A percentile compares a stretch with the other conserved stretches of the same genome.
Evolutionary conservation across 176 grass and related monocot genomes (phyloP).

Genomic region (Musa troglodytarum): DNA sequence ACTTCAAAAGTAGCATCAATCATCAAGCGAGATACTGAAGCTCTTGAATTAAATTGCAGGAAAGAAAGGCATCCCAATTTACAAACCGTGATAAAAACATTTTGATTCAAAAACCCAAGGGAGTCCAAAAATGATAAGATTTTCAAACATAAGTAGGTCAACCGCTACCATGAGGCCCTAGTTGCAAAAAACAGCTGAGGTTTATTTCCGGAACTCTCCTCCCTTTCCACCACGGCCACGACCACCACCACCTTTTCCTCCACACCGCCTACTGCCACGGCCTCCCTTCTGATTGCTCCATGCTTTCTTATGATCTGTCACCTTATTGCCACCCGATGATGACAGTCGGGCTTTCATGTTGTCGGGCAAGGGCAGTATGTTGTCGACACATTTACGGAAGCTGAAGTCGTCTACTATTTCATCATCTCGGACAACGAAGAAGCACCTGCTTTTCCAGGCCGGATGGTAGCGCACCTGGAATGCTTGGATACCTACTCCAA

Average conservation of each 20-base stretch:
- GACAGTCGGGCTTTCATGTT: constrained; percentile 33
- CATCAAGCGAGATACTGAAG: no score
- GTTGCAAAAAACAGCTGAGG: background rate
- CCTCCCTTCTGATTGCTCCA: constrained; percentile 18
- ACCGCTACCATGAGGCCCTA: no score
- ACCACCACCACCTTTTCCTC: constrained; percentile 33
- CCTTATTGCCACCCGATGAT: background rate
- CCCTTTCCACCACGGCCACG: constrained; percentile 24
- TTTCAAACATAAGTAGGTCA: no score
- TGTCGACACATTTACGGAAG: constrained; percentile 91
- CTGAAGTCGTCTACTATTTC: constrained; percentile 73
- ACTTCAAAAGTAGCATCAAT: no score
- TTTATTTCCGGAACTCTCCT: constrained; percentile 10
- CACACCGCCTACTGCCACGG: constrained; percentile 6
- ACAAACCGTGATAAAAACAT: no score
- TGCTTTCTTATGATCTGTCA: constrained; percentile 23
- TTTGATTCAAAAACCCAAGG: no score
- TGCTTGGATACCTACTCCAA: constrained; percentile 63
- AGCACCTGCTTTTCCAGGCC: constrained; percentile 60
- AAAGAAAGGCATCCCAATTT: no score
- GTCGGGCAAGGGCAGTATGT: constrained; percentile 73
- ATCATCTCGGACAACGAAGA: constrained; percentile 61
- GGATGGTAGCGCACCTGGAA: constrained; percentile 80
- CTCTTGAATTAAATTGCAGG: no score
- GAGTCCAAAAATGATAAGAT: no score